These are phyloP conservation scores for Globisporangium iwayamae DNA, from an alignment of 352 stramenopile genomes.

Conservation along the genomic window DNA sequence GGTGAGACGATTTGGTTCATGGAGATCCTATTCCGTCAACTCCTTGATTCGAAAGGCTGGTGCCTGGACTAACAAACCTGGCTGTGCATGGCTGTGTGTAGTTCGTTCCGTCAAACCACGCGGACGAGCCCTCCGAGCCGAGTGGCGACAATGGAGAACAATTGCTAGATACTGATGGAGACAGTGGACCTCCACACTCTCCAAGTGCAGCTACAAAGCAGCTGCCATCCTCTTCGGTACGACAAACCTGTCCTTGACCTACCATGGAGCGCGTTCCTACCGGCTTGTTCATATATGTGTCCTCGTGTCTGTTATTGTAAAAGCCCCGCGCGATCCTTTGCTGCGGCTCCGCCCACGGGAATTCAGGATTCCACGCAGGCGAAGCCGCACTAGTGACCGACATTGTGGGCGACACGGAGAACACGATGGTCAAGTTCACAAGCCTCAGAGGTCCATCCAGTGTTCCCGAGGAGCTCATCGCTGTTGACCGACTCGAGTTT, in stretches of 20 bases:
- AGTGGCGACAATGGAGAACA: neutral
- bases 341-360: conserved; percentile 12
- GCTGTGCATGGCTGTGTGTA: neutral
- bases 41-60: too few species aligned
- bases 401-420: conserved; percentile 49
- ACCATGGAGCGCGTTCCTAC: too few species aligned
- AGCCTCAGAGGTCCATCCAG: conserved; percentile 28
- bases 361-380: conserved; percentile 20
- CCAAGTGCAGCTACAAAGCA: neutral
- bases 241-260: too few species aligned
- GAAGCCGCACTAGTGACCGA: conserved; percentile 41
- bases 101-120: conserved; percentile 9
- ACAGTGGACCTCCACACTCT: neutral
- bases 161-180: neutral
- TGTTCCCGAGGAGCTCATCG: conserved; percentile 44
- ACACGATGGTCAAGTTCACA: conserved; percentile 42
- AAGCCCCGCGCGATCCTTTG: conserved; percentile 46
- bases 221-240: neutral
- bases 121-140: conserved; percentile 8
- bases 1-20: conserved; percentile 12
- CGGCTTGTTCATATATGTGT: neutral
- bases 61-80: too few species aligned
- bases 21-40: too few species aligned
- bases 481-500: conserved; percentile 23
- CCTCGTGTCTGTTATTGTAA: neutral